A percentile compares a stretch with the other conserved stretches of the same genome.
Conservation (phyloP, 257 asterid species). For the Solanum virginianum region DNA sequence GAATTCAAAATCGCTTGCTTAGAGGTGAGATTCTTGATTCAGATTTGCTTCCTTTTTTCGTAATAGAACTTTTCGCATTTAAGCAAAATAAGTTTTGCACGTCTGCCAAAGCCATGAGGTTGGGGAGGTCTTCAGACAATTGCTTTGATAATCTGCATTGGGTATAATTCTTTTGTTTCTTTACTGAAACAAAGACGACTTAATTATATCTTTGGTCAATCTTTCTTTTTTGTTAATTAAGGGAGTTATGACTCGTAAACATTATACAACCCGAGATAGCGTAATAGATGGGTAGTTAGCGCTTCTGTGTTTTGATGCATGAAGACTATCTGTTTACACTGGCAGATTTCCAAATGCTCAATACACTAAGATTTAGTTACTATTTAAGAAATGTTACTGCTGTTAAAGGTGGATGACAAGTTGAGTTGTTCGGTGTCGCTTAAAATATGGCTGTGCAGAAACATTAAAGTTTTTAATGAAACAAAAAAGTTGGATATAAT, state of each 20-base stretch:
- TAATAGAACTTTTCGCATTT: not conserved
- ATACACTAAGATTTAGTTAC: not conserved
- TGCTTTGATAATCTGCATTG: not conserved
- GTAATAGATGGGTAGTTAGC: not conserved
- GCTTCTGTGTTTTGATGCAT: not conserved
- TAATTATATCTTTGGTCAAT: not conserved
- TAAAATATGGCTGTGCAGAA: not conserved
- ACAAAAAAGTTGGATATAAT: not conserved
- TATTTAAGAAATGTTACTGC: not conserved
- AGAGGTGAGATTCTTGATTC: slow-evolving; percentile 37
- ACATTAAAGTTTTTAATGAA: not conserved
- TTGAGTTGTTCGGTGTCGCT: not conserved
- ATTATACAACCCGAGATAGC: not conserved
- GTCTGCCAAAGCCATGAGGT: not conserved
- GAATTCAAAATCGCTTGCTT: slow-evolving; percentile 77
- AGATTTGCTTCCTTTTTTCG: not conserved
- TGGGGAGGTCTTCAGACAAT: not conserved
- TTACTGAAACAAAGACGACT: not conserved
- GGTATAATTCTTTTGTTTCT: not conserved
- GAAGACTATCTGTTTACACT: not conserved
- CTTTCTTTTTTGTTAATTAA: not conserved
- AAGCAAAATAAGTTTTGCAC: not conserved
- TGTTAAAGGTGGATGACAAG: not conserved
- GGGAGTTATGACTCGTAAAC: not conserved
- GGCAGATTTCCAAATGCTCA: not conserved